Conservation (phyloP, 306 rosid genomes). For the Gastrolobium villosum region DNA sequence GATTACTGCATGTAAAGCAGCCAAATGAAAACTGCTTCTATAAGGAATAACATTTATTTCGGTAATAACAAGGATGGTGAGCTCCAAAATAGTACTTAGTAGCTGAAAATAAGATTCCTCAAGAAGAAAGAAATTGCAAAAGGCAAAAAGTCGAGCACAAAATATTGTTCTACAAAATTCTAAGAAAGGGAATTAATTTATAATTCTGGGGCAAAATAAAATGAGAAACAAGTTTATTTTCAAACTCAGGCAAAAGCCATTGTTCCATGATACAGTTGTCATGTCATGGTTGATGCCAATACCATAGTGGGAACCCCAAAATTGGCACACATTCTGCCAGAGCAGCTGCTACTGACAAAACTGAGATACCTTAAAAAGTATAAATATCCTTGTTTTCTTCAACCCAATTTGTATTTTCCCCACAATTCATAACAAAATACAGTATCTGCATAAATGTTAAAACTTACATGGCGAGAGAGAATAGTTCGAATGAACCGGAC, state of each 20-base stretch:
- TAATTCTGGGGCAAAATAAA: not conserved
- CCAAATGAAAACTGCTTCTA: conserved; percentile 13
- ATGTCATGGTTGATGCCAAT: not conserved
- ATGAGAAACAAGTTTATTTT: not conserved
- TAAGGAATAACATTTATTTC: conserved; percentile 5
- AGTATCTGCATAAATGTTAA: not conserved
- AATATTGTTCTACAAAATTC: not conserved
- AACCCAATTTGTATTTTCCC: conserved; percentile 9
- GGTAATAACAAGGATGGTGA: conserved; percentile 2
- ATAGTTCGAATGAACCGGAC: conserved; percentile 92
- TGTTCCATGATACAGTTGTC: not conserved
- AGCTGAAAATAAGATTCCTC: not conserved
- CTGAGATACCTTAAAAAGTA: conserved; percentile 11
- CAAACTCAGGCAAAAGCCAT: not conserved
- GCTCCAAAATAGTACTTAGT: not conserved
- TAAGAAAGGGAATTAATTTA: not conserved
- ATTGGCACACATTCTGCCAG: not conserved
- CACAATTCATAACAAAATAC: not conserved
- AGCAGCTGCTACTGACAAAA: conserved; percentile 39
- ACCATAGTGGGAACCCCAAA: conserved; percentile 11
- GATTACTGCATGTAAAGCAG: conserved; percentile 12
- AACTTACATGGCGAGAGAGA: conserved; percentile 84
- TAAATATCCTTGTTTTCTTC: not conserved
- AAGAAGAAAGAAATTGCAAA: not conserved
- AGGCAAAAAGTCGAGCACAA: not conserved